Base-by-base conservation (phyloP, 352 stramenopile genomes). In the Globisporangium sylvaticum region DNA sequence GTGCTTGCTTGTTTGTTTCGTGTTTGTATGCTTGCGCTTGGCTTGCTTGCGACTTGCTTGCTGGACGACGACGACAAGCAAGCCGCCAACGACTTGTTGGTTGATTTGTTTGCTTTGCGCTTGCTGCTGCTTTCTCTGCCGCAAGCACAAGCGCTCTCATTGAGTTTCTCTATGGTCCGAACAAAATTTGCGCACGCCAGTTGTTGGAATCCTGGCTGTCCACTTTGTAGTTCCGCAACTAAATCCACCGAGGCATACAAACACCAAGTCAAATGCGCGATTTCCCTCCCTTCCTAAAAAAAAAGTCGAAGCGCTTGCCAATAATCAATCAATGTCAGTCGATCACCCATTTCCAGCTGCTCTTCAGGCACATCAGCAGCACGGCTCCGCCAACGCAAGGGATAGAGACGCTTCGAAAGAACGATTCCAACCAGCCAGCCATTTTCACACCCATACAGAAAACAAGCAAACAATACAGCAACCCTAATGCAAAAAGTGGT, bases 321-420 rank as follows among this genome's bases (percentile, higher is more conserved):
- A 29, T 55, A 18, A 27, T 20, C 20, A 27, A 2, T 20, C 24
- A 18, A 37, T 14, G 14, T 46, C 50, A 56, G 24, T 12, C 22
- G 15, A n/a, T 22, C 3, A 56, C 50, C 29, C 15, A 29, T 58
- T 31, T 6, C 24, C 52, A 58, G 54, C 54, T 59, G 54, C 29
- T 24, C 20, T 42, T 27, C 18, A 66, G 5, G 54, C 54, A 59
- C 54, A 59, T 85, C 25, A 52, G 58, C 9, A 22, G 27, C 58
- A 12, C 20, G 22, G 15, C 46, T 20, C 18, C 44, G 29, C 61
- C 25, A 22, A 39, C 60, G 61, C 31, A 24, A 66, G 61, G 32
- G 61, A 58, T 48, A 66, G 48, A 66, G 61, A 59, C 61, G 50
- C 48, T 66, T 66, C 61, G 48, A 39, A 58, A 59, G 48, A 32